These are phyloP conservation scores for Dioscorea zingiberensis DNA, from an alignment of 106 monocot species.

Conservation along the genomic window DNA sequence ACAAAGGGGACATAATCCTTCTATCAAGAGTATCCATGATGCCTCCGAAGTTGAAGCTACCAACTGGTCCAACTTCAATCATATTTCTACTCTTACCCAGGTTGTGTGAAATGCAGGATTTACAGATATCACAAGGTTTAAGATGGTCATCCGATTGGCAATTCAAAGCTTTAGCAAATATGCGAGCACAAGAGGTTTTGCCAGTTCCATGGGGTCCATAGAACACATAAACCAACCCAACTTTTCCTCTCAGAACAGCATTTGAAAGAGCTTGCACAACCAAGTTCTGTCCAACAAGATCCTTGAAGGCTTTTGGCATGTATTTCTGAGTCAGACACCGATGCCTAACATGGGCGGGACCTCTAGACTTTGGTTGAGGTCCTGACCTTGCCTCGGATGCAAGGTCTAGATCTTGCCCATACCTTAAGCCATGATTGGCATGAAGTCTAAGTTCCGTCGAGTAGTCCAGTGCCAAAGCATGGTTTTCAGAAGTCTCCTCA, in stretches of 20 bases:
- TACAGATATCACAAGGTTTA: constrained; percentile 79
- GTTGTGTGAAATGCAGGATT: constrained; percentile 66
- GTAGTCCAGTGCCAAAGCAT: constrained; percentile 26
- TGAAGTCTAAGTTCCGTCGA: constrained; percentile 66
- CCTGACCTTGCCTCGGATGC: constrained; percentile 45
- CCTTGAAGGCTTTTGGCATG: constrained; percentile 82
- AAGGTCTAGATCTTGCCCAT: constrained; percentile 44
- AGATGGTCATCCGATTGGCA: constrained; percentile 49
- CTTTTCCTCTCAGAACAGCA: constrained; percentile 64
- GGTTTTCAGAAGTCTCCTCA: constrained; percentile 27
- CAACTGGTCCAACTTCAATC: constrained; percentile 54
- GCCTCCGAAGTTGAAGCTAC: constrained; percentile 41
- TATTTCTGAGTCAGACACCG: constrained; percentile 78
- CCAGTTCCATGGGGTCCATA: constrained; percentile 95
- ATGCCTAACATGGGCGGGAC: constrained; percentile 30
- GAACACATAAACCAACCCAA: constrained; percentile 83
- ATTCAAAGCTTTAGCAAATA: constrained; percentile 89
- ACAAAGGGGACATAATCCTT: constrained; percentile 20
- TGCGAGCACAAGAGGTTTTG: constrained; percentile 86
- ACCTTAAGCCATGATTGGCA: constrained; percentile 34
- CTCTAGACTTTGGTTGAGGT: constrained; percentile 12
- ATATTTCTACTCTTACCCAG: constrained; percentile 61
- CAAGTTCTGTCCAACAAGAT: constrained; percentile 88
- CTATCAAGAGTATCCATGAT: constrained; percentile 53
- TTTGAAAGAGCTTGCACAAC: constrained; percentile 93